These are phyloP conservation scores for Termitomyces sp. DNA, from an alignment of 768 basidiomycete species.

Conservation along the genomic window DNA sequence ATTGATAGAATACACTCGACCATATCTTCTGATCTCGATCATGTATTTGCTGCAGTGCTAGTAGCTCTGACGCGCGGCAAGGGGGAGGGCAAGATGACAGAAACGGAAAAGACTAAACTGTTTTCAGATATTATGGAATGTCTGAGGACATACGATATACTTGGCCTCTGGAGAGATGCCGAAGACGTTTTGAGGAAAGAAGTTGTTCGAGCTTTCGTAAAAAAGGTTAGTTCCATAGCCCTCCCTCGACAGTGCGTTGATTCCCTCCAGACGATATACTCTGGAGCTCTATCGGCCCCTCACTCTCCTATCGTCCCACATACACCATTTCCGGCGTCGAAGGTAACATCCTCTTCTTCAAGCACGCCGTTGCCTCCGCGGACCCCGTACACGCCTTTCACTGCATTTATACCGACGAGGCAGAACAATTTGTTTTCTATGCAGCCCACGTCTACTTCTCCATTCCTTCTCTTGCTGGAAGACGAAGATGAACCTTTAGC, in stretches of 20 bases:
- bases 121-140: slow-evolving; percentile 72
- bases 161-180: slow-evolving; percentile 82
- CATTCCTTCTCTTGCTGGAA: slow-evolving; percentile 52
- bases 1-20: slow-evolving; percentile 82
- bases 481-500: slow-evolving; percentile 65
- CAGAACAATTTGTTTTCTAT: slow-evolving; percentile 23
- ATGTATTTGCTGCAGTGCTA: slow-evolving; percentile 66
- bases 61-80: slow-evolving; percentile 43
- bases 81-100: slow-evolving; percentile 43
- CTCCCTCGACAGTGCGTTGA: neutral
- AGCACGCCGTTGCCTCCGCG: slow-evolving; percentile 27
- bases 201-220: slow-evolving; percentile 70
- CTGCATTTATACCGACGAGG: slow-evolving; percentile 43
- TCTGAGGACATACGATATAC: slow-evolving; percentile 69
- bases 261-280: slow-evolving; percentile 59
- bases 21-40: slow-evolving; percentile 81
- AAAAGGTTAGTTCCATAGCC: slow-evolving; percentile 47
- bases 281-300: slow-evolving; percentile 60
- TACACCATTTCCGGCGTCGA: slow-evolving; percentile 54
- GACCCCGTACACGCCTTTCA: slow-evolving; percentile 49
- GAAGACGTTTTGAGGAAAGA: slow-evolving; percentile 78
- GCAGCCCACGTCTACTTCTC: slow-evolving; percentile 19
- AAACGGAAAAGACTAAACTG: slow-evolving; percentile 60
- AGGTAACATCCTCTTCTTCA: slow-evolving; percentile 20
- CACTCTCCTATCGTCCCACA: slow-evolving; percentile 74